Base-by-base conservation (phyloP, 1,284 basidiomycete genomes). In the Ceratorhiza oryzae-sativae region DNA sequence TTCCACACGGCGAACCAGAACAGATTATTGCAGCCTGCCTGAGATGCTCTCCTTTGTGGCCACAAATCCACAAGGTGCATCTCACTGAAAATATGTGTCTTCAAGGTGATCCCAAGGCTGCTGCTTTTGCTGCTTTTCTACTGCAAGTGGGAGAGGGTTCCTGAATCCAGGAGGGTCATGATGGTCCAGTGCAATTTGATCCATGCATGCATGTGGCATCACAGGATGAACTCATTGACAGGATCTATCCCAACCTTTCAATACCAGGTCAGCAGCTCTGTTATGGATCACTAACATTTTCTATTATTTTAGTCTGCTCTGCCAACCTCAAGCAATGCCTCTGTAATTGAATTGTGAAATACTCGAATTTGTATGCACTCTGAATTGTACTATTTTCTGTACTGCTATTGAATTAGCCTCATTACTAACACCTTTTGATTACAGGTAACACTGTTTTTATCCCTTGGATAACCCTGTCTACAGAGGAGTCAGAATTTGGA, bases 51-150 rank as follows among this genome's bases (percentile, higher is more conserved):
- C 8, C 39, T 3, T 65, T 85, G 0, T 86, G 85, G 83, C 2
- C 70, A 0, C 1, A 73, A 0, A 74, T 82, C n/a, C 2, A 74
- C 10, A 34, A 81, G 1, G 71, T 82, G 0, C 74, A 75, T 30
- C 79, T 84, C 0, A 73, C 51, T 0, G 75, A 77, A 25, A 85
- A 85, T 65, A 84, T 84, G 81, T 72, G 78, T 0, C 76, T 85
- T n/a, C 49, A 55, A 36, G 63, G 73, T 2, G 75, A 78, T 62
- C 71, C 74, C 4, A 76, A 78, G 3, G 77, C 73, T 10, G 41
- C 72, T 51, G n/a, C 73, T 0, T 85, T 83, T 79, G 78, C 83
- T 4, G n/a, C 78, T 3, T 84, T 82, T 79, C 77, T 86, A 0
- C 72, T 84, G 0, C 78, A 84, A 4, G 75, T 86, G 62, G 84